These are phyloP conservation scores for Suillus clintonianus DNA, from an alignment of 768 basidiomycete genomes.

Conservation along the genomic window DNA sequence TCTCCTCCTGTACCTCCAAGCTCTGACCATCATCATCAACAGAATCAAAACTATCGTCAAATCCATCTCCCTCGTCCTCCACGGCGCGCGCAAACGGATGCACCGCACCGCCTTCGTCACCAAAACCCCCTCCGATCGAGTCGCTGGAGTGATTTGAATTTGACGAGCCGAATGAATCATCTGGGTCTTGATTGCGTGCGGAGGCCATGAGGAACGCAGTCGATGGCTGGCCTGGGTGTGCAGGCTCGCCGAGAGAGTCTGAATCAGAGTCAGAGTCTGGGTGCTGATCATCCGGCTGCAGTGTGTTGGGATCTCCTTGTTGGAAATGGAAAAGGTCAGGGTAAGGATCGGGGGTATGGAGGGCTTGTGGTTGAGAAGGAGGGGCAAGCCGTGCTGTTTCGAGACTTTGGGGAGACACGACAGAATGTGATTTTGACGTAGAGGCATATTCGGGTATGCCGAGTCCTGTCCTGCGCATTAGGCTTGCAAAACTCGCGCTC, in stretches of 20 bases:
- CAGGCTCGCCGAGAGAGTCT: conserved; percentile 58
- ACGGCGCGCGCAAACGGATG: conserved; percentile 60
- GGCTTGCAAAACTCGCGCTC: conserved; percentile 65
- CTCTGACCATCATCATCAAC: conserved; percentile 43
- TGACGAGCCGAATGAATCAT: conserved; percentile 44
- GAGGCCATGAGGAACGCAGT: conserved; percentile 71
- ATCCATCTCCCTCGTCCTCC: conserved; percentile 36
- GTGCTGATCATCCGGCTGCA: conserved; percentile 15
- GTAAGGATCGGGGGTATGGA: conserved; percentile 27
- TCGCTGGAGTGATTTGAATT: conserved; percentile 63
- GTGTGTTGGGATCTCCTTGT: conserved; percentile 24
- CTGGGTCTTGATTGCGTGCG: conserved; percentile 29
- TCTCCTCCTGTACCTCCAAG: conserved; percentile 52
- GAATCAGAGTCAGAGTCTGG: conserved; percentile 55
- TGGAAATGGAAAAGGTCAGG: conserved; percentile 25
- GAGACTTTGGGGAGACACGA: conserved; percentile 8
- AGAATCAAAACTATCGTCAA: conserved; percentile 56
- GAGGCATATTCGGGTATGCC: conserved; percentile 36
- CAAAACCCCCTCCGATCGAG: conserved; percentile 45
- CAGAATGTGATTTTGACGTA: conserved; percentile 17
- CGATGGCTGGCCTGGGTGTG: conserved; percentile 64
- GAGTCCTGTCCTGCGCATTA: conserved; percentile 65
- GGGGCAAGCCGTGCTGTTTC: conserved; percentile 4
- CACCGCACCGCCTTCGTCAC: conserved; percentile 42
- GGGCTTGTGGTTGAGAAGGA: conserved; percentile 4